A percentile compares a stretch with the other conserved stretches of the same genome.
phyloP scores from a whole-genome alignment of 2,329 filamentous ascomycete genomes.

The Onygena corvina region DNA sequence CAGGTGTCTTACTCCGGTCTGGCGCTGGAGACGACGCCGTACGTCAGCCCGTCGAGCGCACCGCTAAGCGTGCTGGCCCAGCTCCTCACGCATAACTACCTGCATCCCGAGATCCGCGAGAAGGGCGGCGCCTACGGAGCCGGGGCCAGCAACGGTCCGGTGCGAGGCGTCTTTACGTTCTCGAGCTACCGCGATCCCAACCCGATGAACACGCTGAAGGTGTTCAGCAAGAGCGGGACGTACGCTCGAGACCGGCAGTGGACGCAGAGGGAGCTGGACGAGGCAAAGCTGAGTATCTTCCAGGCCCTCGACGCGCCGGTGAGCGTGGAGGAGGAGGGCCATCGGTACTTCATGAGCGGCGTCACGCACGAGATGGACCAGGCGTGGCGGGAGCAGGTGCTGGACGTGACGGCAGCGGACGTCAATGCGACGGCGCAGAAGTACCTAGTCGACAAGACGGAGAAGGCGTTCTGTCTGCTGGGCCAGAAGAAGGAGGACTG shows the following conservation, averaged over 20 bases:
- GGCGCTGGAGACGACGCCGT: conserved; percentile 71
- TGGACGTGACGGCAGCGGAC: conserved; percentile 73
- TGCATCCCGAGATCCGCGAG: conserved; percentile 94
- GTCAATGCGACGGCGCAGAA: conserved; percentile 70
- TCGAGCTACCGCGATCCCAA: conserved; percentile 97
- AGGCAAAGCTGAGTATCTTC: conserved; percentile 92
- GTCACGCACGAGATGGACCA: conserved; percentile 85
- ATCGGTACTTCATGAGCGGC: conserved; percentile 71
- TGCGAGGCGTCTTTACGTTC: conserved; percentile 82
- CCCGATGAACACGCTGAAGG: conserved; percentile 70
- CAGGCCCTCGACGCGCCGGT: conserved; percentile 80
- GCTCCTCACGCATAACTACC: conserved; percentile 86
- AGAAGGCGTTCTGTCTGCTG: conserved; percentile 57
- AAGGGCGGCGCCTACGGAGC: conserved; percentile 95
- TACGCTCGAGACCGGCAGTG: conserved; percentile 75
- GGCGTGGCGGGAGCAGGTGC: conserved; percentile 63
- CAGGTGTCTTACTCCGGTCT: conserved; percentile 92
- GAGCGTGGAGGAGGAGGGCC: conserved; percentile 76
- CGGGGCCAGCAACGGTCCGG: conserved; percentile 66
- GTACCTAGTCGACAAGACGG: conserved; percentile 59
- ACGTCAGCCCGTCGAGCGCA: conserved; percentile 61
- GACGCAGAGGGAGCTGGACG: conserved; percentile 76
- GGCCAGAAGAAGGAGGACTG: conserved; percentile 73
- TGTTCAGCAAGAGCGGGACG: conserved; percentile 69
- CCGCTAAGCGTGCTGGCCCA: conserved; percentile 80